Conservation (phyloP, 2,329 filamentous ascomycete species). For the Reticulascus tulasneorum region DNA sequence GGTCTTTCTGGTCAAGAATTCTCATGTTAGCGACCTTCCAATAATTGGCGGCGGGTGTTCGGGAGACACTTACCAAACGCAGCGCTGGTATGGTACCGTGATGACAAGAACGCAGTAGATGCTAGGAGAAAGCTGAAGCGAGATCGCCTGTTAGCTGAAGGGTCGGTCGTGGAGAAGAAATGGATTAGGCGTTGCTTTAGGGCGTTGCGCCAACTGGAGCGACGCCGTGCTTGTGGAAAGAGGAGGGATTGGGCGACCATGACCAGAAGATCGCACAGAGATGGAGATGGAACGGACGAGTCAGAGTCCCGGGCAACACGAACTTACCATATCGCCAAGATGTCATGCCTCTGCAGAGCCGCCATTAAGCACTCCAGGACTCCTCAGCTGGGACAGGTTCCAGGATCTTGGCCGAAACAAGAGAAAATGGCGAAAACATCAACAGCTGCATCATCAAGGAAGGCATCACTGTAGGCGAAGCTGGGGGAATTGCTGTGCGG, state of each 20-base stretch:
- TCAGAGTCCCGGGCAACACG: neutral
- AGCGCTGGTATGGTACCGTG: constrained; percentile 29
- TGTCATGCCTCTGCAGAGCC: constrained; percentile 12
- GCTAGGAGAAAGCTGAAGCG: constrained; percentile 3
- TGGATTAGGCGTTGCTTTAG: no score
- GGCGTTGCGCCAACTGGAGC: no score
- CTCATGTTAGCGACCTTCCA: neutral
- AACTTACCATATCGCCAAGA: constrained; percentile 13
- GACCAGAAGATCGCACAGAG: neutral
- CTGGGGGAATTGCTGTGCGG: no score
- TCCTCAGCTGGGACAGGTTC: no score
- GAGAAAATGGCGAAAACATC: neutral
- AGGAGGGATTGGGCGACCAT: no score
- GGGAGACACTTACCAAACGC: constrained; percentile 27
- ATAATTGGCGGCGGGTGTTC: neutral
- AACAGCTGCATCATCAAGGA: no score
- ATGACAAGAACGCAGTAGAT: constrained; percentile 20
- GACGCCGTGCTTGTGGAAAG: no score
- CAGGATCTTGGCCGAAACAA: neutral
- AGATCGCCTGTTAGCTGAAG: no score
- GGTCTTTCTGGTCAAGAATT: constrained; percentile 22
- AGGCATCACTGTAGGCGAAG: no score
- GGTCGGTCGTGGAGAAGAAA: no score
- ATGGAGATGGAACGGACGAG: neutral
- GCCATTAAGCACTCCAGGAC: no score